Evolutionary conservation across 2,329 filamentous ascomycete genomes (phyloP).

Genomic region (Sporothrix mexicana): DNA sequence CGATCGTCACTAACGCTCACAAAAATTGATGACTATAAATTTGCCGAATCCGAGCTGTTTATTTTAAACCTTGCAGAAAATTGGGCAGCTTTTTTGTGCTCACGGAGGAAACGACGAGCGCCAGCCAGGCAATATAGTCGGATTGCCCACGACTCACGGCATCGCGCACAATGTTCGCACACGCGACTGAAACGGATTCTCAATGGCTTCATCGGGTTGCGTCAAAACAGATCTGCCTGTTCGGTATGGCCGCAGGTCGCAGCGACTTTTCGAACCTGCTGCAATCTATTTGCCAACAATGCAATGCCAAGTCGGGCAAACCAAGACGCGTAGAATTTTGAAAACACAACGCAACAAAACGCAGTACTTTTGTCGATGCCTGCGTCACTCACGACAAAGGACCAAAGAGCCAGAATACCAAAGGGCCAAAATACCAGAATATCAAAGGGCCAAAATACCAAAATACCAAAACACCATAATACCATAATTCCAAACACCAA

Average conservation of each 20-base stretch:
- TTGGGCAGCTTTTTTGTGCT: too few species aligned
- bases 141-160: background rate
- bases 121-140: constrained; percentile 7
- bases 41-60: background rate
- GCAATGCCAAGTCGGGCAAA: constrained; percentile 4
- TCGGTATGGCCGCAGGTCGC: background rate
- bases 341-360: too few species aligned
- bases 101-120: too few species aligned
- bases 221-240: background rate
- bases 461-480: too few species aligned
- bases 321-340: background rate
- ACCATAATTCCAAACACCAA: too few species aligned
- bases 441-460: too few species aligned
- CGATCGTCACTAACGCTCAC: too few species aligned
- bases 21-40: background rate
- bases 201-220: background rate
- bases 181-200: background rate
- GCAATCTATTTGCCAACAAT: background rate
- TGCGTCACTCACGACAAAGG: too few species aligned
- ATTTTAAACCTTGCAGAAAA: background rate
- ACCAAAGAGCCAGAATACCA: too few species aligned
- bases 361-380: background rate
- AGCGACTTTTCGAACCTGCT: background rate
- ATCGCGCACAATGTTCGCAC: background rate
- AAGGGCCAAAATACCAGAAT: too few species aligned